A percentile compares a stretch with the other conserved stretches of the same genome.
Evolutionary conservation across 352 stramenopile species (phyloP).

Genomic region (Phytopythium ostracodes): DNA sequence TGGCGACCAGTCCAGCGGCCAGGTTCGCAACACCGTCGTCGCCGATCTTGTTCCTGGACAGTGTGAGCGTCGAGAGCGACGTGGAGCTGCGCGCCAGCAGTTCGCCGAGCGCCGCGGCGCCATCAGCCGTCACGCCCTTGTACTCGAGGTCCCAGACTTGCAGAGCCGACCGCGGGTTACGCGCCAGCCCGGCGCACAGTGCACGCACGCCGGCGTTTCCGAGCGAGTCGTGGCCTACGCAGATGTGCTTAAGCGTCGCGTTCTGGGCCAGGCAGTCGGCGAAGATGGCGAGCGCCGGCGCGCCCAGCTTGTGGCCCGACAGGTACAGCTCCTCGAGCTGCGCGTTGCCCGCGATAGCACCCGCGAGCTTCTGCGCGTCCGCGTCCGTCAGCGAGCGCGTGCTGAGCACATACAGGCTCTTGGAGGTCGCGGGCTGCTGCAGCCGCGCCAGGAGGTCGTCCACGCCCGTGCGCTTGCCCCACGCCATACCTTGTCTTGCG

Average conservation of each 20-base stretch:
- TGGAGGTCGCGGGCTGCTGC: conserved; percentile 49
- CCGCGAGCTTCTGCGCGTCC: conserved; percentile 47
- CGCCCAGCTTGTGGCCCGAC: conserved; percentile 61
- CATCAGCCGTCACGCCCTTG: conserved; percentile 49
- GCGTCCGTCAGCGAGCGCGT: conserved; percentile 56
- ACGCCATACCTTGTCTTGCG: conserved; percentile 44
- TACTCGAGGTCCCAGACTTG: conserved; percentile 68
- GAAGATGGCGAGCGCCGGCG: conserved; percentile 42
- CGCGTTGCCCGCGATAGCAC: conserved; percentile 48
- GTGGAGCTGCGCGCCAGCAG: conserved; percentile 42
- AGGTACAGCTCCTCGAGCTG: conserved; percentile 74
- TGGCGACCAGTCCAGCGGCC: conserved; percentile 32
- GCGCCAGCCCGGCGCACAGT: conserved; percentile 43
- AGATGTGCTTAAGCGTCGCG: conserved; percentile 59
- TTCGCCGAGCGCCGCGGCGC: conserved; percentile 41
- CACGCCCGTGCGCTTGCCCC: conserved; percentile 61
- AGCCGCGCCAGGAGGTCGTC: conserved; percentile 74
- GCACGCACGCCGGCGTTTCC: conserved; percentile 43
- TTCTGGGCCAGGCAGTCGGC: conserved; percentile 66
- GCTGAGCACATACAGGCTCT: conserved; percentile 71
- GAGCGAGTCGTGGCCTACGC: conserved; percentile 52
- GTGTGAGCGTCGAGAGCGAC: conserved; percentile 37
- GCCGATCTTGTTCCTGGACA: conserved; percentile 62
- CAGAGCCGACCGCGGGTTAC: conserved; percentile 51
- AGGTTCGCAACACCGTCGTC: conserved; percentile 38